phyloP scores from a whole-genome alignment of 2,329 filamentous ascomycete genomes.

The Ceratocystis harringtonii region DNA sequence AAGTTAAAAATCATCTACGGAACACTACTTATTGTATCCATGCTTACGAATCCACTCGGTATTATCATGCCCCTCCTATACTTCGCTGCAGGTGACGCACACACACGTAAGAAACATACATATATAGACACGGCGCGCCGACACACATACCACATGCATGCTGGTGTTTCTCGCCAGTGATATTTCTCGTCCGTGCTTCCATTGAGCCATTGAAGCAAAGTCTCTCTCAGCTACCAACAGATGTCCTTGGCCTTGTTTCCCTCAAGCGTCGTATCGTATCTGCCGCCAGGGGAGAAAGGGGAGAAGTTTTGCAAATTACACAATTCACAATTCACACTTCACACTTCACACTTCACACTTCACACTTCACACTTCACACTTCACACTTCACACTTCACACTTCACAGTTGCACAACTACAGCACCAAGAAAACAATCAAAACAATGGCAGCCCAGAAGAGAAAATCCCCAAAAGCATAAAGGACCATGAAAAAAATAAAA shows the following conservation, averaged over 20 bases:
- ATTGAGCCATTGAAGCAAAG: neutral
- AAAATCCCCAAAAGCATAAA: neutral
- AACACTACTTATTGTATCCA: neutral
- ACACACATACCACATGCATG: neutral
- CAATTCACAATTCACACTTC: too few species aligned
- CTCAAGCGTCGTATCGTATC: neutral
- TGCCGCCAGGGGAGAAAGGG: neutral
- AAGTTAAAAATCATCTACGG: too few species aligned
- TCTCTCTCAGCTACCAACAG: neutral
- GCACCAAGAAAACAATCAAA: too few species aligned
- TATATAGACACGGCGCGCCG: neutral
- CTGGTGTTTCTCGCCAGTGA: neutral
- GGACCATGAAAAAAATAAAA: neutral
- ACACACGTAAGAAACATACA: neutral
- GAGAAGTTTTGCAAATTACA: neutral
- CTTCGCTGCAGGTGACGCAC: neutral
- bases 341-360: too few species aligned
- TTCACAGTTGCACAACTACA: too few species aligned
- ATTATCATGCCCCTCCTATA: neutral
- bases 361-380: too few species aligned
- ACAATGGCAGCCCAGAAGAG: too few species aligned
- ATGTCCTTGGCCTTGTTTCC: neutral
- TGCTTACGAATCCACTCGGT: neutral
- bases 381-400: too few species aligned
- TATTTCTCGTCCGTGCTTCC: conserved; percentile 1